Percentiles rank a stretch among this genome's conserved stretches.
Evolutionary conservation across 2,329 filamentous ascomycete species (phyloP).

Genomic region (Nakataea oryzae): DNA sequence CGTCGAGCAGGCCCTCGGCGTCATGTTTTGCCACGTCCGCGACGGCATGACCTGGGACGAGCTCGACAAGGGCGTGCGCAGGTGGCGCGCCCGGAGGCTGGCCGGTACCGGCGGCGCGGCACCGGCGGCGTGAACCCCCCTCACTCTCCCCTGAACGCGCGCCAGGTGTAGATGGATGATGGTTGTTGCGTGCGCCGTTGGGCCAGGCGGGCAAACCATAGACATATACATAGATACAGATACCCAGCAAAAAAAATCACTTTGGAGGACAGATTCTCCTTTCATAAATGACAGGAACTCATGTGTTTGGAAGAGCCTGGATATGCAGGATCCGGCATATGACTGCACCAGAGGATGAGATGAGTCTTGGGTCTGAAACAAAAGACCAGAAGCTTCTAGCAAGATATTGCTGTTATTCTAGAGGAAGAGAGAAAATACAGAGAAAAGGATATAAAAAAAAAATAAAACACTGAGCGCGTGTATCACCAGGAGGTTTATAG

Average conservation of each 20-base stretch:
- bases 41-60: conserved; percentile 71
- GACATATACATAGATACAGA: neutral
- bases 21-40: conserved; percentile 73
- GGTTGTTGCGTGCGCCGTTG: neutral
- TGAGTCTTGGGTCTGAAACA: neutral
- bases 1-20: conserved; percentile 60
- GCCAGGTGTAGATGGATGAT: neutral
- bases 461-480: neutral
- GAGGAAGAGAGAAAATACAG: neutral
- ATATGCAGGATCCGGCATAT: neutral
- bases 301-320: neutral
- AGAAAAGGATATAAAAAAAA: neutral
- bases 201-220: no score
- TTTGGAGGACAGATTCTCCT: no score
- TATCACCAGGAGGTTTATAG: neutral
- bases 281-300: no score
- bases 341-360: neutral
- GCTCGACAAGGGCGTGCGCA: conserved; percentile 66
- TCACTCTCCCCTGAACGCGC: conserved; percentile 7
- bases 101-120: neutral
- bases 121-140: neutral
- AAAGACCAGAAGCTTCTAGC: neutral
- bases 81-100: conserved; percentile 68
- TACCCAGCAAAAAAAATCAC: no score
- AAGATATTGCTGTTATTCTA: neutral